Evolutionary conservation across 768 basidiomycete species (phyloP).

Genomic region (Phanerochaete sordida): DNA sequence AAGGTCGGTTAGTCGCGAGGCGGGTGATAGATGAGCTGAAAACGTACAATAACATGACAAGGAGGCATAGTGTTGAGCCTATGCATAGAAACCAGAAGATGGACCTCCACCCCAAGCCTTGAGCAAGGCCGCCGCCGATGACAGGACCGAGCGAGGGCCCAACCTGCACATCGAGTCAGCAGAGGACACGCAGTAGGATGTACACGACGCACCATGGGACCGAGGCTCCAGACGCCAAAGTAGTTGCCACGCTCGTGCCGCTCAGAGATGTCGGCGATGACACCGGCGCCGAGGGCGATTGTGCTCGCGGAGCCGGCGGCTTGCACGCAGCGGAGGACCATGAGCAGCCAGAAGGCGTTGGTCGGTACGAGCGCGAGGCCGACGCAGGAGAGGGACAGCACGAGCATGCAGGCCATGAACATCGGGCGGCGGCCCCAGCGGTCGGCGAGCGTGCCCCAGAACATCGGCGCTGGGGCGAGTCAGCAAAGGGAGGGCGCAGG

Average conservation of each 20-base stretch:
- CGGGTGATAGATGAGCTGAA: not conserved
- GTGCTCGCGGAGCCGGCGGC: slow-evolving; percentile 78
- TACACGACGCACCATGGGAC: slow-evolving; percentile 50
- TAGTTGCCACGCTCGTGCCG: slow-evolving; percentile 74
- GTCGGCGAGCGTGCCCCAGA: slow-evolving; percentile 72
- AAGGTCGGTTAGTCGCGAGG: not conserved
- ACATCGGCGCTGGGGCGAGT: slow-evolving; percentile 33
- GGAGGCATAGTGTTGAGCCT: slow-evolving; percentile 25
- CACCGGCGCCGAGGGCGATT: slow-evolving; percentile 53
- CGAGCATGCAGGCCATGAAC: slow-evolving; percentile 56
- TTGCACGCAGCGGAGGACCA: slow-evolving; percentile 78
- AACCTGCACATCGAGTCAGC: slow-evolving; percentile 21
- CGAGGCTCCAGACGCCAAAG: slow-evolving; percentile 61
- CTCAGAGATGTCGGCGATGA: slow-evolving; percentile 72
- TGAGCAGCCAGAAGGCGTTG: slow-evolving; percentile 69
- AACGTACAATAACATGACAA: slow-evolving; percentile 34
- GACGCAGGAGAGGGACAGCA: slow-evolving; percentile 64
- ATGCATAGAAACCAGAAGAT: slow-evolving; percentile 43
- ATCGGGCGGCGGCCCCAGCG: slow-evolving; percentile 59
- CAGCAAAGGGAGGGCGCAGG: not conserved
- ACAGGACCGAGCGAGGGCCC: slow-evolving; percentile 38
- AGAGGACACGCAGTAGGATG: not conserved
- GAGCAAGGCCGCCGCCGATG: slow-evolving; percentile 42
- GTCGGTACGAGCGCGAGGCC: slow-evolving; percentile 53
- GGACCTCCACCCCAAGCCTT: slow-evolving; percentile 29